Base-by-base conservation (phyloP, 169 alveolate genomes). In the Cryptosporidium sp. region DNA sequence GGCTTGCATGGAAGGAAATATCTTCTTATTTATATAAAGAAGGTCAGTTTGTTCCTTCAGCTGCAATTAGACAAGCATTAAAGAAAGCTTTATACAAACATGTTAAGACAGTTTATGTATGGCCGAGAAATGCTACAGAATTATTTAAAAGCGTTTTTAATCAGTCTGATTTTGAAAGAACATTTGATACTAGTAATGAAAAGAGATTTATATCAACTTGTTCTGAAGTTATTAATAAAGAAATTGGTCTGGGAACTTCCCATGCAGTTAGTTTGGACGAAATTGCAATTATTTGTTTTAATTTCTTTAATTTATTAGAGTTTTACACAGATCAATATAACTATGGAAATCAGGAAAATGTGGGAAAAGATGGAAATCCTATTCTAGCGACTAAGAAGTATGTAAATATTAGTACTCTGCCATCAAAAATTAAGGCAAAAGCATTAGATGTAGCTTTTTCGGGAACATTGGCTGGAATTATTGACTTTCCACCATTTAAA, bases 1-100 rank as follows among this genome's bases (percentile, higher is more conserved):
- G 68, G n/a, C 61, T 80, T 8, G 89, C 89, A 29, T 80, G 89
- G 89, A 80, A 62, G 12, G 75, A 80, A 80, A 80, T 80, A 41
- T 80, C 89, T 23, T 80, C 89, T 3, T 80, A 80, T 80, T 65
- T 80, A 8, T 80, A 80, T 31, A 80, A 33, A 10, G 74, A 80
- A 65, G 89, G 89, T 7, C 80, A 80, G 23, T 41, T 80, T 21
- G 39, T 80, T 62, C 89, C 89, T 23, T 62, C 65, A 3, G 80
- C 89, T 31, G 89, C 68, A 21, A 59, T 80, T 23, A 50, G 89
- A 29, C 55, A 41, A 33, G 89, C 89, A 31, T 33, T 65, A 9
- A 80, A 80, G 59, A 80, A 80, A 67, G 52, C 89, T 26, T 21
- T 80, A 33, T 35, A 62, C 16, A 80, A 65, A 2, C 48, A 61